Percentiles rank a stretch among this genome's conserved stretches.
phyloP scores from a whole-genome alignment of 2,329 filamentous ascomycete species.

The Pseudopyrenochaeta lycopersici region DNA sequence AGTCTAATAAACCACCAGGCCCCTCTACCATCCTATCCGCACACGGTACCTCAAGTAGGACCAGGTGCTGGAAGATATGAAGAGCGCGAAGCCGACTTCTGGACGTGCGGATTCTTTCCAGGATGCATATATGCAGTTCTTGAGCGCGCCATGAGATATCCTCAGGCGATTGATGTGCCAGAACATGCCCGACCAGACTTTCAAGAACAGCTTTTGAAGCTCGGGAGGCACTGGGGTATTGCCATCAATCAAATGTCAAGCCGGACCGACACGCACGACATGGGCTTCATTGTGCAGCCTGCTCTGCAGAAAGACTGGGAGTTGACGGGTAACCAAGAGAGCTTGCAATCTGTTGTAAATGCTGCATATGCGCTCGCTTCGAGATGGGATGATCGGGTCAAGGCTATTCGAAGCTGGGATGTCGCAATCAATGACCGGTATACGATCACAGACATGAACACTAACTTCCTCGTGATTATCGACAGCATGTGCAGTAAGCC shows the following conservation, averaged over 20 bases:
- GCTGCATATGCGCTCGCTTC: slow-evolving; percentile 57
- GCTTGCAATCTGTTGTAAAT: slow-evolving; percentile 52
- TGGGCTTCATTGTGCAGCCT: slow-evolving; percentile 64
- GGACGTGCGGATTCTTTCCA: slow-evolving; percentile 49
- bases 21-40: slow-evolving; percentile 41
- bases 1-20: slow-evolving; percentile 16
- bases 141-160: slow-evolving; percentile 42
- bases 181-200: slow-evolving; percentile 25
- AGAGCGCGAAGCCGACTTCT: slow-evolving; percentile 47
- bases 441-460: slow-evolving; percentile 45
- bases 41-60: slow-evolving; percentile 44
- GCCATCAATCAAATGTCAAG: slow-evolving; percentile 44
- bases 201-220: slow-evolving; percentile 31
- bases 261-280: slow-evolving; percentile 62
- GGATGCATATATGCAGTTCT: slow-evolving; percentile 45
- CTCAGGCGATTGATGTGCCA: slow-evolving; percentile 32
- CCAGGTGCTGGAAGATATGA: slow-evolving; percentile 36
- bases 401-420: slow-evolving; percentile 62
- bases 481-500: slow-evolving; percentile 53
- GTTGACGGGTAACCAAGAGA: slow-evolving; percentile 52
- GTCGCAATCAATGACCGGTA: slow-evolving; percentile 49
- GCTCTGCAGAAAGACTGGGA: slow-evolving; percentile 60
- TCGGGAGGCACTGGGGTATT: slow-evolving; percentile 43
- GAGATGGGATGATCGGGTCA: slow-evolving; percentile 52
- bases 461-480: slow-evolving; percentile 54